A percentile compares a stretch with the other conserved stretches of the same genome.
phyloP scores from a whole-genome alignment of 2,329 filamentous ascomycete species.

The Diplodia scrobiculata region DNA sequence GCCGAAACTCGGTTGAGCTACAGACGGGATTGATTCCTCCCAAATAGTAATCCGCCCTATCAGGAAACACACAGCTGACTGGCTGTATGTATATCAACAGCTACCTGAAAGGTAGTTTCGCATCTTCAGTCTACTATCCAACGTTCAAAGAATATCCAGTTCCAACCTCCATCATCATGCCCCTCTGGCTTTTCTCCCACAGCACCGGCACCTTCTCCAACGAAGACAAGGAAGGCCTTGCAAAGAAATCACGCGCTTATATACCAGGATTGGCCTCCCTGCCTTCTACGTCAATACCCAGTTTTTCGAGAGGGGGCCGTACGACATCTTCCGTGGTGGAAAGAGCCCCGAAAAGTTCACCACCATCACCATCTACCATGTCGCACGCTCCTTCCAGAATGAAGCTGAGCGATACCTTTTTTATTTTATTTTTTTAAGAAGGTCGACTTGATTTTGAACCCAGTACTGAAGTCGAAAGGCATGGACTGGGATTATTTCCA shows the following conservation, averaged over 20 bases:
- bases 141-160: background rate
- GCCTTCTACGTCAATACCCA: constrained; percentile 49
- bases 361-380: background rate
- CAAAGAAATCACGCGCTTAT: constrained; percentile 46
- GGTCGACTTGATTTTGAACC: constrained; percentile 40
- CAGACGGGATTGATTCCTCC: background rate
- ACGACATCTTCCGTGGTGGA: constrained; percentile 39
- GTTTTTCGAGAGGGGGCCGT: constrained; percentile 39
- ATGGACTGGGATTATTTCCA: constrained; percentile 49
- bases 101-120: background rate
- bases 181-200: constrained; percentile 49
- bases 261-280: constrained; percentile 43
- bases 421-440: constrained; percentile 36
- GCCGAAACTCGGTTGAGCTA: background rate
- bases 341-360: constrained; percentile 19
- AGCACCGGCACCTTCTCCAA: constrained; percentile 40
- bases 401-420: constrained; percentile 29
- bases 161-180: constrained; percentile 38
- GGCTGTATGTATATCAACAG: background rate
- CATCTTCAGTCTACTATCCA: background rate
- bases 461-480: constrained; percentile 46
- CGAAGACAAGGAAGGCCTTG: constrained; percentile 39
- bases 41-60: background rate
- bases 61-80: background rate
- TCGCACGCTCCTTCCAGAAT: background rate